Conservation (phyloP, 2,329 filamentous ascomycete genomes). For the Colletotrichum salicis region DNA sequence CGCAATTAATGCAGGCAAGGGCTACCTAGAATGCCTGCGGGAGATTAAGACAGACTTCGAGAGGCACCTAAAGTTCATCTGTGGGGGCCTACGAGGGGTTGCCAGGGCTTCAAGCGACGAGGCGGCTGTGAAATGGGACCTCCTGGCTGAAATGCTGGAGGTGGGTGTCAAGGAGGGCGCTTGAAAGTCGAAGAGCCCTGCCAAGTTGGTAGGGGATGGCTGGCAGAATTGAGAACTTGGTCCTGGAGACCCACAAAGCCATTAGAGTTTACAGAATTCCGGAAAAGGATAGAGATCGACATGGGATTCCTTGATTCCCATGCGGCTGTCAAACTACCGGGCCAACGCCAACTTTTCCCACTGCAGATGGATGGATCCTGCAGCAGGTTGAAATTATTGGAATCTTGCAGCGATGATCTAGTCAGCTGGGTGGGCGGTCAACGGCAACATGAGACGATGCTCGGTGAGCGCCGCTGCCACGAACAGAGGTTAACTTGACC, state of each 20-base stretch:
- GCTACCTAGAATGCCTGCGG: constrained; percentile 63
- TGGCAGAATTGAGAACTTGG: constrained; percentile 22
- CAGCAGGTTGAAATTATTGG: constrained; percentile 24
- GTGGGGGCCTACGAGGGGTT: constrained; percentile 77
- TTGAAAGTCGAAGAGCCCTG: constrained; percentile 7
- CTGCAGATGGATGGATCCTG: constrained; percentile 23
- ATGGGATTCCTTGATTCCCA: constrained; percentile 35
- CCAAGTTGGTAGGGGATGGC: constrained; percentile 3
- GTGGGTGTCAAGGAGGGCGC: constrained; percentile 48
- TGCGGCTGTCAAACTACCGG: constrained; percentile 10
- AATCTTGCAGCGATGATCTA: constrained; percentile 21
- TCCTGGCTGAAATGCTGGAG: constrained; percentile 83
- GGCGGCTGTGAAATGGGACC: constrained; percentile 75
- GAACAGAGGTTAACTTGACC: not conserved
- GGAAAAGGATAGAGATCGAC: constrained; percentile 25
- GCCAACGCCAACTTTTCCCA: constrained; percentile 9
- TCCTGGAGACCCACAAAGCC: constrained; percentile 28
- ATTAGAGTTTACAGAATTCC: constrained; percentile 29
- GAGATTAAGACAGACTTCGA: constrained; percentile 73
- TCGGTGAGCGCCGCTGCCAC: constrained; percentile 7
- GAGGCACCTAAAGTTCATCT: constrained; percentile 74
- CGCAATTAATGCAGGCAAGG: constrained; percentile 40
- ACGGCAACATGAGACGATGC: not conserved
- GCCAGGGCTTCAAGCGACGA: constrained; percentile 76
- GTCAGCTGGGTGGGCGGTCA: constrained; percentile 4